A percentile compares a stretch with the other conserved stretches of the same genome.
Conservation (phyloP, 176 grass and related monocot species). For the Oryza officinalis region DNA sequence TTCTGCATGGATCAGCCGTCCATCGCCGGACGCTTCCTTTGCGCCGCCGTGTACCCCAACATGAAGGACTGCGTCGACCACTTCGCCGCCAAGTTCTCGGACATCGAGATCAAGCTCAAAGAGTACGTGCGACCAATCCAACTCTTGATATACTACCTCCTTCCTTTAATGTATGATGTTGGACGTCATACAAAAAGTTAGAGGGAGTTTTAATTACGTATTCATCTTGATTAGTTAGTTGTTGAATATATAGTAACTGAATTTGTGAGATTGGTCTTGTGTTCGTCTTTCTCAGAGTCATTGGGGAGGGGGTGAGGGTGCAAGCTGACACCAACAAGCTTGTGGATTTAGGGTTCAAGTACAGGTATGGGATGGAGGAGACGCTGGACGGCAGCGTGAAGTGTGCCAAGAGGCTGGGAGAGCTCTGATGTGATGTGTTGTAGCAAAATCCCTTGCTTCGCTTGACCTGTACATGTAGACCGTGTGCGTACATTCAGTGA, state of each 20-base stretch:
- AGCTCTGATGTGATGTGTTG: conserved; percentile 20
- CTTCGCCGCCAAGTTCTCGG: conserved; percentile 38
- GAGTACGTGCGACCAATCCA: conserved; percentile 29
- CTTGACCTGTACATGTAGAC: too few species aligned
- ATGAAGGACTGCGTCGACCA: conserved; percentile 40
- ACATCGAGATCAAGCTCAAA: conserved; percentile 41
- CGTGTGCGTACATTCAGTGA: too few species aligned
- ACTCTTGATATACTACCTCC: too few species aligned
- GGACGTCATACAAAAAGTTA: too few species aligned
- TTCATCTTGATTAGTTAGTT: too few species aligned
- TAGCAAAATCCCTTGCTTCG: not conserved
- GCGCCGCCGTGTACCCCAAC: conserved; percentile 42
- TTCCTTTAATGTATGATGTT: too few species aligned
- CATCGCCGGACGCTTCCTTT: conserved; percentile 69
- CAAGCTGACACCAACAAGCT: conserved; percentile 44
- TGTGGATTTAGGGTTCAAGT: conserved; percentile 60
- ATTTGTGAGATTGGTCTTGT: not conserved
- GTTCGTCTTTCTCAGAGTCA: conserved; percentile 27
- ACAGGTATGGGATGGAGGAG: conserved; percentile 54
- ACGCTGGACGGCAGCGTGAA: conserved; percentile 48
- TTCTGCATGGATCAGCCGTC: conserved; percentile 60
- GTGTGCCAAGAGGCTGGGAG: conserved; percentile 52
- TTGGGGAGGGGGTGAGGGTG: conserved; percentile 42
- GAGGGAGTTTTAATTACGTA: too few species aligned
- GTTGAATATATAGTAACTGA: too few species aligned